phyloP scores from a whole-genome alignment of 768 basidiomycete genomes.

The Suillus subaureus region DNA sequence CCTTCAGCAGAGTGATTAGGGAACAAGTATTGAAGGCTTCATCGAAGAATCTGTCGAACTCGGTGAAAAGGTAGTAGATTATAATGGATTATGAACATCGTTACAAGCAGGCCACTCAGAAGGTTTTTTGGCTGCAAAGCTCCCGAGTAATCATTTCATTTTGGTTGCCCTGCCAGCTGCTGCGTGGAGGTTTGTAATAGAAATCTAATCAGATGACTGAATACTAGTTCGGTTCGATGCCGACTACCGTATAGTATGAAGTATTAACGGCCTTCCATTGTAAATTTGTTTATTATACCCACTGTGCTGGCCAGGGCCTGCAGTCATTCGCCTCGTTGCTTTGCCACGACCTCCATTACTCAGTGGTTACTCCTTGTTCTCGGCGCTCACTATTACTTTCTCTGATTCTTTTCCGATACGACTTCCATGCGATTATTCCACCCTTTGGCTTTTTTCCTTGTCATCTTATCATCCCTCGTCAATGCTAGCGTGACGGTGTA shows the following conservation, averaged over 20 bases:
- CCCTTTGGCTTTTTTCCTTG: slow-evolving; percentile 2
- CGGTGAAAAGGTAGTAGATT: slow-evolving; percentile 25
- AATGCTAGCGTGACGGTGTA: slow-evolving; percentile 32
- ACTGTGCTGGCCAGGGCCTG: no score
- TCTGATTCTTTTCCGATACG: not conserved
- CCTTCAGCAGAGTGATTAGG: no score
- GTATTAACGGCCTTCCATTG: not conserved
- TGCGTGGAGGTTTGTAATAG: no score
- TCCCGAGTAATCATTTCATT: no score
- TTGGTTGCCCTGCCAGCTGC: no score
- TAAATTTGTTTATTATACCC: not conserved
- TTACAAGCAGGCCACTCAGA: no score
- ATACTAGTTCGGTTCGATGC: not conserved
- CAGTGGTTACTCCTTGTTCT: not conserved
- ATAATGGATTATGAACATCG: no score
- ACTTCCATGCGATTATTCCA: not conserved
- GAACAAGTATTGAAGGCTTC: slow-evolving; percentile 25
- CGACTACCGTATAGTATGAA: not conserved
- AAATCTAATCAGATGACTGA: no score
- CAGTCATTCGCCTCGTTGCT: not conserved
- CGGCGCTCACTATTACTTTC: not conserved
- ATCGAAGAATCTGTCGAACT: slow-evolving; percentile 46
- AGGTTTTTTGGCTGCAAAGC: no score
- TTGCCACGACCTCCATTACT: not conserved
- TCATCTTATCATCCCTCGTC: slow-evolving; percentile 5